Evolutionary conservation across 768 basidiomycete genomes (phyloP).

Genomic region (Lanmaoa pseudosensibilis): DNA sequence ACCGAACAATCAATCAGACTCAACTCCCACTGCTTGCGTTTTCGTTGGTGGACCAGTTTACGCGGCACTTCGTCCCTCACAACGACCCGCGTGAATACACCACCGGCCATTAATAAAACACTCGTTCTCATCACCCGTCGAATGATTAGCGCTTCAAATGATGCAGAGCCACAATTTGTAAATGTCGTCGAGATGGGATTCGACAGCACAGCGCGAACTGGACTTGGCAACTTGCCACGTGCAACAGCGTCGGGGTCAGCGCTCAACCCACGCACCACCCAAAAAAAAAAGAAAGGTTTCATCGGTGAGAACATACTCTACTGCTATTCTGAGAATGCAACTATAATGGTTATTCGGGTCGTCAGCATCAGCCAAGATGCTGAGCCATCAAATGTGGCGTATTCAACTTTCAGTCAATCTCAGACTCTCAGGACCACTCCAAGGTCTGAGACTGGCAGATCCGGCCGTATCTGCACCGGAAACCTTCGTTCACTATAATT

Average conservation of each 20-base stretch:
- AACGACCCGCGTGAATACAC: neutral
- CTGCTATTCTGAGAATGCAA: neutral
- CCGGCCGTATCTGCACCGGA: neutral
- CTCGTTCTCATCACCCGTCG: neutral
- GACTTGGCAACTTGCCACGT: neutral
- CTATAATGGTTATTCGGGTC: neutral
- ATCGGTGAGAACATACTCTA: neutral
- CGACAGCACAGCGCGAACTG: neutral
- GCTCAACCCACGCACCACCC: neutral
- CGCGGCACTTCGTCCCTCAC: neutral
- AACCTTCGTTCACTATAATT: neutral
- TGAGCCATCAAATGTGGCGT: neutral
- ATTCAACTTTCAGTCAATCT: neutral
- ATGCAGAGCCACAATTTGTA: neutral
- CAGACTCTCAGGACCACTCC: neutral
- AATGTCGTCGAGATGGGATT: neutral
- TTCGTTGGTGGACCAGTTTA: neutral
- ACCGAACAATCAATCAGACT: neutral
- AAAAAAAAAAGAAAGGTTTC: too few relatives aligned
- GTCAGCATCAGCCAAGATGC: neutral
- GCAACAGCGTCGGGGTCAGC: too few relatives aligned
- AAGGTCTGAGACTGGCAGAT: neutral
- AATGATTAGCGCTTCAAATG: neutral
- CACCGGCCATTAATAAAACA: neutral
- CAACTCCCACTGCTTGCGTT: neutral